A percentile compares a stretch with the other conserved stretches of the same genome.
Conservation (phyloP, 23 red algal species). For the Gracilariopsis chorda region DNA sequence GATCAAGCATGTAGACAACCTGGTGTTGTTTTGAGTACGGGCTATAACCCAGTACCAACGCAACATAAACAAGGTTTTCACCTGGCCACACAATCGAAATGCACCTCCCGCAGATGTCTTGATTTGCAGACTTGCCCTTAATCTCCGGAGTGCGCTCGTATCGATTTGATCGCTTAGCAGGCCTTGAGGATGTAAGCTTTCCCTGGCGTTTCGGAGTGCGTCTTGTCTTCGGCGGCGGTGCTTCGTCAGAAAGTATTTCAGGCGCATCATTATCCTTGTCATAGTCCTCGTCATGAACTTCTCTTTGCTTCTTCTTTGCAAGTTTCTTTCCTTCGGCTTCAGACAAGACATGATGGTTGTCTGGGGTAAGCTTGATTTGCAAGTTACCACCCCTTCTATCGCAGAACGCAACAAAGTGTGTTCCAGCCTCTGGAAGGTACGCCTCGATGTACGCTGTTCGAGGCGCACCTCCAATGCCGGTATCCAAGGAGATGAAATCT, state of each 20-base stretch:
- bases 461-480: not conserved
- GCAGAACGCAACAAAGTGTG: conserved; percentile 51
- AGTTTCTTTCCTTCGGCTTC: conserved; percentile 21
- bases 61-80: conserved; percentile 33
- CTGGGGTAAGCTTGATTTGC: conserved; percentile 29
- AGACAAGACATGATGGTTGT: conserved; percentile 26
- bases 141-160: not conserved
- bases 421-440: conserved; percentile 31
- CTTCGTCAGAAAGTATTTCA: not conserved
- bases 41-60: conserved; percentile 39
- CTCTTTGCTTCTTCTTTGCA: not conserved
- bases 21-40: conserved; percentile 12
- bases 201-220: not conserved
- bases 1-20: conserved; percentile 44
- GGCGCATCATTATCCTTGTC: not conserved
- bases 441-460: conserved; percentile 44
- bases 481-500: conserved; percentile 46
- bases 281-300: not conserved
- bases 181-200: not conserved
- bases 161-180: not conserved
- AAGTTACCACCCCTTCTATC: conserved; percentile 34
- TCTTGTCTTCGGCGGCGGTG: not conserved
- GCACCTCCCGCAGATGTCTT: conserved; percentile 41
- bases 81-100: conserved; percentile 33
- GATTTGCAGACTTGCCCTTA: not conserved